phyloP scores from a whole-genome alignment of 2,329 filamentous ascomycete species.

The Paracoccidioides lutzii region DNA sequence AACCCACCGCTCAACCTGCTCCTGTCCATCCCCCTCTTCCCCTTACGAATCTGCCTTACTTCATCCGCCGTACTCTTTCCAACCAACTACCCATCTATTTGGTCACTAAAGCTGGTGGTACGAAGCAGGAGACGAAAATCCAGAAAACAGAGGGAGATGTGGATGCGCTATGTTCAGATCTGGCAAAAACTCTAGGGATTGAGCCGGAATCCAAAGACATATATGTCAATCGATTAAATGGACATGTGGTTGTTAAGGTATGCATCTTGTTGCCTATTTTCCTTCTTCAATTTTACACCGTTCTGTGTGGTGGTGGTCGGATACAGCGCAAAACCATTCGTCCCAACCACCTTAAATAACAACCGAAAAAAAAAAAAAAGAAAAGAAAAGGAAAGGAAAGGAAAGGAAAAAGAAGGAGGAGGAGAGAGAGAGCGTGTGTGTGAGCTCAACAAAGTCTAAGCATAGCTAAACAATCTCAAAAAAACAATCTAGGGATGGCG shows the following conservation, averaged over 20 bases:
- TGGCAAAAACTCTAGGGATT: slow-evolving; percentile 48
- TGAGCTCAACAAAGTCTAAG: too few relatives aligned
- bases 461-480: neutral
- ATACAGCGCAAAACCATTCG: neutral
- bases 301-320: neutral
- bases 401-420: neutral
- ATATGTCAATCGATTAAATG: slow-evolving; percentile 48
- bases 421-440: too few relatives aligned
- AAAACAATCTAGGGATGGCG: slow-evolving; percentile 33
- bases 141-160: slow-evolving; percentile 69
- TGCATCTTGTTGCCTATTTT: slow-evolving; percentile 10
- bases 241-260: slow-evolving; percentile 65
- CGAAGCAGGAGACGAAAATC: slow-evolving; percentile 58
- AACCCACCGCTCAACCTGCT: neutral
- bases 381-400: neutral
- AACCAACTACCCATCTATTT: slow-evolving; percentile 68
- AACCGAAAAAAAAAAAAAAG: neutral
- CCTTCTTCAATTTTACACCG: neutral
- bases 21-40: slow-evolving; percentile 14
- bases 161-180: slow-evolving; percentile 47
- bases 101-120: slow-evolving; percentile 60
- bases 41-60: slow-evolving; percentile 47
- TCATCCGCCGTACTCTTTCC: slow-evolving; percentile 57
- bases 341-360: neutral
- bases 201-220: slow-evolving; percentile 30